Evolutionary conservation across 2,329 filamentous ascomycete genomes (phyloP).

Genomic region (Verticillium zaregamsianum): DNA sequence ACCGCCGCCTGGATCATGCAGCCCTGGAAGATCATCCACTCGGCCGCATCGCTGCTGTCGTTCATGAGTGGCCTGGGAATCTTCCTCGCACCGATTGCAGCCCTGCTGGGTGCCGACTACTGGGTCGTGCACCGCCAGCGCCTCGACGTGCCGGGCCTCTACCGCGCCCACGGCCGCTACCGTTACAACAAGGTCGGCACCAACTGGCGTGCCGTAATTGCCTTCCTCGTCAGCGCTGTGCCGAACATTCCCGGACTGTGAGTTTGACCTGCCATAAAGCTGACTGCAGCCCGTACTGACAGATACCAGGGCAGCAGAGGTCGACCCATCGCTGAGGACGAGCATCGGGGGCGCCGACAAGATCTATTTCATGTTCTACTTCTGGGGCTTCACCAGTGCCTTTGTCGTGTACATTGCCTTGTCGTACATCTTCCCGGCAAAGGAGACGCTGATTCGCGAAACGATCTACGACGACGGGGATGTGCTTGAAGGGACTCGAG

Average conservation of each 20-base stretch:
- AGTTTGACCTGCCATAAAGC: neutral
- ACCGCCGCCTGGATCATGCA: slow-evolving; percentile 55
- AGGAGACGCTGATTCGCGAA: slow-evolving; percentile 21
- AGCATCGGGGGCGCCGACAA: slow-evolving; percentile 23
- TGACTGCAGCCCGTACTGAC: neutral
- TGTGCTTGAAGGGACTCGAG: slow-evolving; percentile 1
- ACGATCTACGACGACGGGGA: slow-evolving; percentile 24
- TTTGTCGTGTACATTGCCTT: slow-evolving; percentile 25
- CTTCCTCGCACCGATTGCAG: slow-evolving; percentile 61
- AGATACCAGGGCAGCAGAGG: neutral
- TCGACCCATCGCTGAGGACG: neutral
- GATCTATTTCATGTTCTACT: slow-evolving; percentile 30
- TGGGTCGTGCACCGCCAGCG: slow-evolving; percentile 53
- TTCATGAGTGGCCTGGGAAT: slow-evolving; percentile 60
- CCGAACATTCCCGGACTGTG: slow-evolving; percentile 53
- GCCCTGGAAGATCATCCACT: slow-evolving; percentile 62
- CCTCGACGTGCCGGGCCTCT: slow-evolving; percentile 35
- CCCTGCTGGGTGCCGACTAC: slow-evolving; percentile 56
- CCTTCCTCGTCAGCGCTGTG: slow-evolving; percentile 52
- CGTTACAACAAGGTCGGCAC: slow-evolving; percentile 33
- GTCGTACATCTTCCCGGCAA: slow-evolving; percentile 25
- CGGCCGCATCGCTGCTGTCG: slow-evolving; percentile 52
- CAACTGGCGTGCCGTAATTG: slow-evolving; percentile 56
- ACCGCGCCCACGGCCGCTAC: slow-evolving; percentile 40
- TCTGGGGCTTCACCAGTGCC: slow-evolving; percentile 30